Evolutionary conservation across 768 basidiomycete species (phyloP), one percentile per base, ranked within the genome.

Genomic region (Naematelia aurantialba): DNA sequence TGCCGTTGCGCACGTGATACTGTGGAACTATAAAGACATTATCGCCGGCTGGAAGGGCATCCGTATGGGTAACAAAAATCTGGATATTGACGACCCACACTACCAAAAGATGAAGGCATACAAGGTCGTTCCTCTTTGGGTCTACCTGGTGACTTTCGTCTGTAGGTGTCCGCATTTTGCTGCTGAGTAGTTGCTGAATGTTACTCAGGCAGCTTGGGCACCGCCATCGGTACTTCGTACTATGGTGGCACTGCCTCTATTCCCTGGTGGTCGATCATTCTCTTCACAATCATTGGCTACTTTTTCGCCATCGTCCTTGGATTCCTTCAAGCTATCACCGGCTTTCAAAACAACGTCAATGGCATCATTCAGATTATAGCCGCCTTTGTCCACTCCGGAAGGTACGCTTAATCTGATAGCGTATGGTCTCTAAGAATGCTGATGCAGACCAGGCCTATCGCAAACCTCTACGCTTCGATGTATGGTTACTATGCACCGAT

Each of bases 401-500:
- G 48, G 55, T 56, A 81, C n/a, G n/a, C n/a, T n/a, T n/a, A n/a
- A n/a, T n/a, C n/a, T n/a, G n/a, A n/a, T n/a, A n/a, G n/a, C n/a
- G n/a, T n/a, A n/a, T n/a, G n/a, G n/a, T n/a, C n/a, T n/a, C n/a
- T n/a, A n/a, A n/a, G n/a, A n/a, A n/a, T n/a, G n/a, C n/a, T n/a
- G n/a, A n/a, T n/a, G n/a, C n/a, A n/a, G n/a, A n/a, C n/a, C 80
- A 80, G 82, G 47, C 85, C 85, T 0, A 83, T 86, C 3, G 85
- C 85, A 1, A 88, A 82, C 73, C 81, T 83, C 81, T 81, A 87
- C 67, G 84, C 85, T 13, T 81, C 81, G 53, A 83, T 84, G 82
- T 83, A 84, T 58, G 83, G 82, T 4, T 82, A 82, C 63, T 63
- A 60, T 44, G 58, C 61, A 3, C 65, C 62, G 19, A 51, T 55